Evolutionary conservation across 108 stramenopile genomes (phyloP).

Genomic region (Bacterosira constricta): DNA sequence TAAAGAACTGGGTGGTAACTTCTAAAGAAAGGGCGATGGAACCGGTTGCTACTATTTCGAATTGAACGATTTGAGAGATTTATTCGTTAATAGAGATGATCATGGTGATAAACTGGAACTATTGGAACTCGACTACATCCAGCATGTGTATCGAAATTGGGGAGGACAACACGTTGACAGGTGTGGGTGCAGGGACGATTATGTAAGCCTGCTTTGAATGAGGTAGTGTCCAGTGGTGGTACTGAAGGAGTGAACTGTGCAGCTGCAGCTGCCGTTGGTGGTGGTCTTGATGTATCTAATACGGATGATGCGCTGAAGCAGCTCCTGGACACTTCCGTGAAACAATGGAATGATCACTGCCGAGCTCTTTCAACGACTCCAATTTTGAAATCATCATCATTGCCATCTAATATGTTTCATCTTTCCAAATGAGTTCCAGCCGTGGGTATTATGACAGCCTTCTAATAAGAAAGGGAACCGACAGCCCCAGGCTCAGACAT

Average conservation of each 20-base stretch:
- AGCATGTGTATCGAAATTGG: constrained; percentile 42
- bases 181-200: constrained; percentile 83
- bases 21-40: constrained; percentile 47
- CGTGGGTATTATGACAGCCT: constrained; percentile 6
- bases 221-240: background rate
- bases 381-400: background rate
- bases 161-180: constrained; percentile 48
- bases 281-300: background rate
- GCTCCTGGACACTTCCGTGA: background rate
- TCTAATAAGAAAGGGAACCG: background rate
- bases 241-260: background rate
- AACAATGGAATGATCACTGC: constrained; percentile 28
- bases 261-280: background rate
- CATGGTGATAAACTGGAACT: constrained; percentile 22
- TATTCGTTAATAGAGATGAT: constrained; percentile 29
- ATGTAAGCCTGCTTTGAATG: constrained; percentile 42
- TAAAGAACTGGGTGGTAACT: constrained; percentile 34
- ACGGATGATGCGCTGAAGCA: background rate
- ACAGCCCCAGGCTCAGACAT: background rate
- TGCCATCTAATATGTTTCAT: constrained; percentile 27
- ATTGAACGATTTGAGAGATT: constrained; percentile 37
- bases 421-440: constrained; percentile 34
- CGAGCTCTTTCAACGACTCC: background rate
- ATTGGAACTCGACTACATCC: constrained; percentile 47
- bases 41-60: constrained; percentile 52